Conservation (phyloP, 768 basidiomycete species). For the Tephrocybe sp. region DNA sequence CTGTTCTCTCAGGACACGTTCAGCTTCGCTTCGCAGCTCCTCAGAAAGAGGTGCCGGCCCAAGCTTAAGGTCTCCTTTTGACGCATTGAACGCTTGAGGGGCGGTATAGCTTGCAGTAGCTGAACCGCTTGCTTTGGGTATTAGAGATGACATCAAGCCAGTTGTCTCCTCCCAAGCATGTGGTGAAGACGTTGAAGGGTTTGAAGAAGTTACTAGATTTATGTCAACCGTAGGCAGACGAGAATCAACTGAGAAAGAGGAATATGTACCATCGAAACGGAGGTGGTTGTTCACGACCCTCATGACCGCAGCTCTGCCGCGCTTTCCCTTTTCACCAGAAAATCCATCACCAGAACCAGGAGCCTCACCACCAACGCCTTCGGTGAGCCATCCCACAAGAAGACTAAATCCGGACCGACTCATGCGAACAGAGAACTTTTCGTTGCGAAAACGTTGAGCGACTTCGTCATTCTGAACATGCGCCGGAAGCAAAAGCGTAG, state of each 20-base stretch:
- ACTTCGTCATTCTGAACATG: slow-evolving; percentile 83
- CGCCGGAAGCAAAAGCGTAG: slow-evolving; percentile 73
- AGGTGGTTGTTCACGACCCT: slow-evolving; percentile 93
- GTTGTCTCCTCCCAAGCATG: slow-evolving; percentile 84
- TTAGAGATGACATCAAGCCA: slow-evolving; percentile 75
- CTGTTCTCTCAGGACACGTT: slow-evolving; percentile 77
- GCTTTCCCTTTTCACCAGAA: slow-evolving; percentile 74
- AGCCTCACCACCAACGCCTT: slow-evolving; percentile 85
- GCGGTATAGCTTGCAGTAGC: slow-evolving; percentile 47
- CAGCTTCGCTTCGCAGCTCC: slow-evolving; percentile 77
- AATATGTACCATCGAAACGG: slow-evolving; percentile 73
- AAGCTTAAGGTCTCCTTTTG: slow-evolving; percentile 78
- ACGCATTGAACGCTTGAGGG: slow-evolving; percentile 71
- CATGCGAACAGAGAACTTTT: slow-evolving; percentile 89
- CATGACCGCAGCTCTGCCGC: slow-evolving; percentile 88
- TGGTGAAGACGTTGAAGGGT: slow-evolving; percentile 57
- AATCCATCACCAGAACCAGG: slow-evolving; percentile 78
- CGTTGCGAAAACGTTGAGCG: slow-evolving; percentile 81
- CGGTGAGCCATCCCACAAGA: slow-evolving; percentile 93
- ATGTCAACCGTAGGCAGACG: too few relatives aligned
- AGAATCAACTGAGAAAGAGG: slow-evolving; percentile 4
- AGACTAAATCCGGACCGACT: slow-evolving; percentile 89
- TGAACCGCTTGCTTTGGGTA: slow-evolving; percentile 57
- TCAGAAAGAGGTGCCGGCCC: slow-evolving; percentile 79
- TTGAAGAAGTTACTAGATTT: slow-evolving; percentile 64